A percentile compares a stretch with the other conserved stretches of the same genome.
These are phyloP conservation scores for Xylariaceae sp. DNA, from an alignment of 2,329 filamentous ascomycete species.

Conservation along the genomic window DNA sequence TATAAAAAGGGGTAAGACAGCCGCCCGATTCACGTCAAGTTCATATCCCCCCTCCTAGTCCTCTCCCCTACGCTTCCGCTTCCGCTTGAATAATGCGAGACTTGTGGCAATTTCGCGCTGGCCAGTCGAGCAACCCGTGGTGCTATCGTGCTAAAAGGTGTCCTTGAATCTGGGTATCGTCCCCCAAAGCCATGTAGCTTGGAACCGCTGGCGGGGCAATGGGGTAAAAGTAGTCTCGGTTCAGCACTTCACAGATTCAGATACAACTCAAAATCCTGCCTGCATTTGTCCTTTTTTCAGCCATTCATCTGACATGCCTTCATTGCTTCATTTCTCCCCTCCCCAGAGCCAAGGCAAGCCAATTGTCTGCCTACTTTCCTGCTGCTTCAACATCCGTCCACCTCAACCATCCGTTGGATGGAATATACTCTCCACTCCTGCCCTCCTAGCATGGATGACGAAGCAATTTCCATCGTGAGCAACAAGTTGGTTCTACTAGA, in stretches of 20 bases:
- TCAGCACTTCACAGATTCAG: conserved; percentile 19
- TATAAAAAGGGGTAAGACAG: conserved; percentile 18
- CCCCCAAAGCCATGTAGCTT: background rate
- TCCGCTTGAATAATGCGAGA: conserved; percentile 3
- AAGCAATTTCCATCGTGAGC: conserved; percentile 15
- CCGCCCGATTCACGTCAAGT: background rate
- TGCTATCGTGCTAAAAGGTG: conserved; percentile 2
- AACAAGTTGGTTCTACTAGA: conserved; percentile 15
- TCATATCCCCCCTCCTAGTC: background rate
- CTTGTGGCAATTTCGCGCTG: conserved; percentile 2
- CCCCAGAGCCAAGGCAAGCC: conserved; percentile 20
- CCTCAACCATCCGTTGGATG: background rate
- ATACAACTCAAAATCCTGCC: conserved; percentile 20
- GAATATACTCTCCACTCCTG: background rate
- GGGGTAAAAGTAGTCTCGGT: conserved; percentile 21
- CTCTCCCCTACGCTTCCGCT: conserved; percentile 2
- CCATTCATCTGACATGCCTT: conserved; percentile 6
- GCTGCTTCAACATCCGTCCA: conserved; percentile 1
- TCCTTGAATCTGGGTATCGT: background rate
- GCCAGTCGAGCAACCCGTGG: conserved; percentile 8
- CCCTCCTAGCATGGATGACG: conserved; percentile 12
- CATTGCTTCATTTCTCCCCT: background rate
- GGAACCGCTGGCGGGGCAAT: conserved; percentile 10
- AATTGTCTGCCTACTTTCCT: conserved; percentile 19
- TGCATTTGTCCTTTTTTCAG: conserved; percentile 2